Evolutionary conservation across 1,284 basidiomycete genomes (phyloP).

Genomic region (Boletus semigastroideus): DNA sequence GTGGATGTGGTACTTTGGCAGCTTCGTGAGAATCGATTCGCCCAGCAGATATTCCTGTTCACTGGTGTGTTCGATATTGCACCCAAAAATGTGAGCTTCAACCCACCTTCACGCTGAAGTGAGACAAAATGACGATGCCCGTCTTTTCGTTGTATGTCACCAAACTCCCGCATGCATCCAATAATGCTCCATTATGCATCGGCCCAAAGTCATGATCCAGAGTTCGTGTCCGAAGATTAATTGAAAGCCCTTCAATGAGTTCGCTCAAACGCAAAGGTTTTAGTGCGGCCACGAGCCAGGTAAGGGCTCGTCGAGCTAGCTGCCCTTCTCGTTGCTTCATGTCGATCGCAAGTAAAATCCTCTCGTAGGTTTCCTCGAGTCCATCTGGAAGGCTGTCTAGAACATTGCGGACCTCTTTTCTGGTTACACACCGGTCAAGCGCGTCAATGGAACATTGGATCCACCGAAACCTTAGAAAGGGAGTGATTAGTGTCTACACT

Average conservation of each 20-base stretch:
- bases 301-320: neutral
- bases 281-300: neutral
- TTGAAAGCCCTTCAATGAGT: neutral
- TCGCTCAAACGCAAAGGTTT: neutral
- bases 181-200: neutral
- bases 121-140: neutral
- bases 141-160: slow-evolving; percentile 1
- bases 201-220: neutral
- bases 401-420: neutral
- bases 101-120: slow-evolving; percentile 2
- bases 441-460: slow-evolving; percentile 3
- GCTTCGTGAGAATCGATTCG: neutral
- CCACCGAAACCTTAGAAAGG: slow-evolving; percentile 6
- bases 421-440: neutral
- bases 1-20: neutral
- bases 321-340: neutral
- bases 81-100: too few relatives aligned
- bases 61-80: too few relatives aligned
- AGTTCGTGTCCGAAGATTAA: neutral
- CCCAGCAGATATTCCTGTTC: slow-evolving; percentile 1
- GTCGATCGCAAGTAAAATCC: neutral
- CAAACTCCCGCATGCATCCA: slow-evolving; percentile 1
- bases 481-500: neutral
- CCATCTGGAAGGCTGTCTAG: neutral
- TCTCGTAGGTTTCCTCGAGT: neutral